Base-by-base conservation (phyloP, 2,329 filamentous ascomycete genomes). In the Grosmannia huntii region DNA sequence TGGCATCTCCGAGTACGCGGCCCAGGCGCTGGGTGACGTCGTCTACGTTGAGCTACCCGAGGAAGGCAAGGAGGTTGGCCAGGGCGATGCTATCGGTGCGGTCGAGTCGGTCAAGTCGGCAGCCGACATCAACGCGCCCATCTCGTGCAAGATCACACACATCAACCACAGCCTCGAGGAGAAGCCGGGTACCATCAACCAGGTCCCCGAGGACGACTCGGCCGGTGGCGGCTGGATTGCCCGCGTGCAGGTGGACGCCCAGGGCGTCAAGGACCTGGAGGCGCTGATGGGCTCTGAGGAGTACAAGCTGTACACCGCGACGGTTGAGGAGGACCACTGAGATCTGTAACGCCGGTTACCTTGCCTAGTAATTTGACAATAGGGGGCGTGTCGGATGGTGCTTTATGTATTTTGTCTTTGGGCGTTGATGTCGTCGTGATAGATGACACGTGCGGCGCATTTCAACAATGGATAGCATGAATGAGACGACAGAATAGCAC, bases 51-150 rank as follows among this genome's bases (percentile, higher is more conserved):
- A 99, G 79, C 86, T 99, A 33, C 94, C 94, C 59, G 78, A 85
- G 64, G 69, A 78, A 58, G 86, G 83, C 64, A 76, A 84, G 65
- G 81, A 86, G 66, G 80, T 95, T 61, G 73, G 74, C 60, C 81
- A 84, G 59, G 90, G 90, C 67, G 92, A 97, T 69, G 80, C 87
- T 63, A 87, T 97, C 65, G 94, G 94, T 65, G 90, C 92, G 61
- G 92, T 99, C 66, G 94, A 99, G 78, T 96, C 90, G 3, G 94
- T 99, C 73, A 99, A 99, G 80, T 94, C 87, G 62, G 94, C 94
- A n/a, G 92, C 89, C 63, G 94, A 99, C 71, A 96, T 99, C 77
- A 87, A 96, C 75, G 85, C 90, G 16, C 94, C 94, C 21, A 81
- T 96, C 64, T 75, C 80, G 56, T 92, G 92, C 69, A 87, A 76